Percentiles rank a stretch among this genome's conserved stretches.
Conservation (phyloP, 2,329 filamentous ascomycete species). For the Nigrospora osmanthi region DNA sequence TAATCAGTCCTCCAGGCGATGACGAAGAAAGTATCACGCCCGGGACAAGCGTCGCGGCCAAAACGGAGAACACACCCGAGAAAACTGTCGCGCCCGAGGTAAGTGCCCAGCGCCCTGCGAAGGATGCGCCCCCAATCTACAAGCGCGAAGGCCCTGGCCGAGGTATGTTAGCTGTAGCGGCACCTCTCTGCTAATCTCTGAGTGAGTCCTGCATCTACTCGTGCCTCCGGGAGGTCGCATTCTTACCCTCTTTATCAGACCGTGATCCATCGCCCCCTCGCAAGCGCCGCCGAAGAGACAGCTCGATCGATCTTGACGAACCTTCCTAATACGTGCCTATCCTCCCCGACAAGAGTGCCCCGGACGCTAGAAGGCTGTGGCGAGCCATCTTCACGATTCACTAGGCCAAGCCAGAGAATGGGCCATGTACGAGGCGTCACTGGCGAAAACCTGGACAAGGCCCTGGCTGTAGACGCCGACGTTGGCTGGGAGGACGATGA, state of each 20-base stretch:
- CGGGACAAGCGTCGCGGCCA: not conserved
- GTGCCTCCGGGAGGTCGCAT: too few relatives aligned
- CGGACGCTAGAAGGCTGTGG: not conserved
- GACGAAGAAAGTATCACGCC: not conserved
- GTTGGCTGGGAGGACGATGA: too few relatives aligned
- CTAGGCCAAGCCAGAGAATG: not conserved
- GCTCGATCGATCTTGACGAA: not conserved
- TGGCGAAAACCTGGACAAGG: not conserved
- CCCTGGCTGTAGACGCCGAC: too few relatives aligned
- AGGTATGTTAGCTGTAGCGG: not conserved
- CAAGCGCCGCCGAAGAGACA: not conserved
- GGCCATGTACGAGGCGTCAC: not conserved
- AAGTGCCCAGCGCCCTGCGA: not conserved
- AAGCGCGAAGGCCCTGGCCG: not conserved
- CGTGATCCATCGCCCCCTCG: not conserved
- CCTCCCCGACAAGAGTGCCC: not conserved
- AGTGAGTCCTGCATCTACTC: not conserved
- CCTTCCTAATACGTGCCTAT: not conserved
- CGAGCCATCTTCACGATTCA: not conserved
- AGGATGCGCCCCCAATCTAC: slow-evolving; percentile 3
- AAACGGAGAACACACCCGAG: not conserved
- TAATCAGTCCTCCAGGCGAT: not conserved
- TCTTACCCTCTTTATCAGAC: not conserved
- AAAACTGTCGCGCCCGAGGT: not conserved
- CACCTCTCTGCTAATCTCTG: not conserved